Base-by-base conservation (phyloP, 2,329 filamentous ascomycete genomes). In the Calonectria fujianensis region DNA sequence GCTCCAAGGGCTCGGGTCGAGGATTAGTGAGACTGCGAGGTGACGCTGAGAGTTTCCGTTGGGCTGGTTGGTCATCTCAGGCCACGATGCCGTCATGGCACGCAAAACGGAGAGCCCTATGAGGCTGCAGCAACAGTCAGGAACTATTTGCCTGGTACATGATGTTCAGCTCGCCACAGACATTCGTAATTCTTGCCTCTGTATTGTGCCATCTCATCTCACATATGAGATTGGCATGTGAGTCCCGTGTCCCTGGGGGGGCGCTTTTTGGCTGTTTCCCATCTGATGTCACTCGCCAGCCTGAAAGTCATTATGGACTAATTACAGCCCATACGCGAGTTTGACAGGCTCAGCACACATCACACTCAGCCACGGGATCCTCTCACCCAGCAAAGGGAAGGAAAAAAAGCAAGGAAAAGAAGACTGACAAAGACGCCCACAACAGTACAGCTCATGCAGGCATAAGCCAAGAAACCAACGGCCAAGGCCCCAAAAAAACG, bases 381-480 rank as follows among this genome's bases (percentile, higher is more conserved):
- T 16, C 57, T 37, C 37, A 31, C 24, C 57, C 57, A 41, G 57
- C 32, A 41, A 41, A 13, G n/a, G 37, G 39, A 61, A 24, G 24
- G 24, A 27, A 45, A 39, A 16, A 20, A 20, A 35, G 32, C 10
- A 10, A 39, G 31, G 2, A 45, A 45, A 31, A 24, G 24, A 24
- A 24, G 24, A 24, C 24, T 24, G 57, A 57, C 4, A 24, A 24
- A 24, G 10, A 45, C 57, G 35, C 54, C 37, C 45, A 35, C 32
- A 11, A 35, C 32, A 35, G 31, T 32, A 75, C 72, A 50, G 69
- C 39, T 71, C 52, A 74, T 75, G 74, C 77, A 71, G 66, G 67
- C 54, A 29, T 57, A 70, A 70, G 51, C 61, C 61, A 45, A 27
- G 37, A 39, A n/a, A 65, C 45, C 45, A 63, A 63, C 35, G 57